phyloP scores from a whole-genome alignment of 257 asterid species.

The Solanum paucissectum region DNA sequence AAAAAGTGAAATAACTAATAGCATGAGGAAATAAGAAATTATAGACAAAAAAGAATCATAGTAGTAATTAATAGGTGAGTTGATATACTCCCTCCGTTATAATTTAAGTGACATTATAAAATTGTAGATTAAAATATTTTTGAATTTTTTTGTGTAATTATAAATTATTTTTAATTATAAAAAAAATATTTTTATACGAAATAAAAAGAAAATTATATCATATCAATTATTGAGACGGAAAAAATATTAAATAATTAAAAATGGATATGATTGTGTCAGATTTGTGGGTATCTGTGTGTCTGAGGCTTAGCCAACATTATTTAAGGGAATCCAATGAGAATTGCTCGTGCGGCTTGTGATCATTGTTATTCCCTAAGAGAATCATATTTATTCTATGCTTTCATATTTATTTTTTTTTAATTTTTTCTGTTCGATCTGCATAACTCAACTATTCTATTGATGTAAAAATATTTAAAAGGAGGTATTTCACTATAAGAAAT shows the following conservation, averaged over 20 bases:
- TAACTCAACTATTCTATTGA: not conserved
- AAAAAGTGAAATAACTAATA: too few species aligned
- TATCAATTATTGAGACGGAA: not conserved
- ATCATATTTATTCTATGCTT: constrained; percentile 11
- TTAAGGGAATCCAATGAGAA: constrained; percentile 56
- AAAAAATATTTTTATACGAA: too few species aligned
- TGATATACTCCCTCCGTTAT: too few species aligned
- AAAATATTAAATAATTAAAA: not conserved
- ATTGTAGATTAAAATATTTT: too few species aligned
- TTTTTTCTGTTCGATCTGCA: not conserved
- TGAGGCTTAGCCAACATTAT: constrained; percentile 24
- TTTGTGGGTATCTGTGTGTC: constrained; percentile 39
- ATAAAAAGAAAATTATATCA: not conserved
- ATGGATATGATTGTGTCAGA: constrained; percentile 33
- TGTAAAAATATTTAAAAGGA: not conserved
- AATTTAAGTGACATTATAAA: too few species aligned
- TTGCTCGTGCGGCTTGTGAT: constrained; percentile 37
- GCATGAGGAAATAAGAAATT: too few species aligned
- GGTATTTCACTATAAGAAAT: not conserved
- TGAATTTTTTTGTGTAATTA: too few species aligned
- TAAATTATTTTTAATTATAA: too few species aligned
- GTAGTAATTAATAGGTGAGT: too few species aligned
- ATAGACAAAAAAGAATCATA: too few species aligned
- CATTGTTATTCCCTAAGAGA: constrained; percentile 10
- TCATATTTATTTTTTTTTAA: not conserved